A percentile compares a stretch with the other conserved stretches of the same genome.
These are phyloP conservation scores for Exophiala phaeomuriformis DNA, from an alignment of 2,329 filamentous ascomycete species.

Conservation along the genomic window DNA sequence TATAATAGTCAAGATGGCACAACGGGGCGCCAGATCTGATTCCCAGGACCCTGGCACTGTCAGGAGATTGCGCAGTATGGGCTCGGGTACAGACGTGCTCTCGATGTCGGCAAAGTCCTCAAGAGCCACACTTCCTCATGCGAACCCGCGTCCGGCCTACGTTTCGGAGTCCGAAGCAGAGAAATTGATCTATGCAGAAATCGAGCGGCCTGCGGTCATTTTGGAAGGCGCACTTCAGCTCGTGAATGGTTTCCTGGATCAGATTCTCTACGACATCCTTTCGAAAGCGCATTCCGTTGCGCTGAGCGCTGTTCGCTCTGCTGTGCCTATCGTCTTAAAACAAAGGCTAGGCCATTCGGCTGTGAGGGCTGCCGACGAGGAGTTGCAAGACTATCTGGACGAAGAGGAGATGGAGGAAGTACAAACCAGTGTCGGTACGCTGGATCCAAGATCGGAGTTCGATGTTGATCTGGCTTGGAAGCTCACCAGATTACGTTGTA, in stretches of 20 bases:
- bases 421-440: conserved; percentile 47
- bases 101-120: conserved; percentile 23
- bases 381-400: conserved; percentile 79
- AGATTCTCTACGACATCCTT: conserved; percentile 87
- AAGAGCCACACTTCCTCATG: conserved; percentile 16
- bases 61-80: conserved; percentile 22
- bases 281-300: conserved; percentile 69
- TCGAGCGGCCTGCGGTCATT: conserved; percentile 69
- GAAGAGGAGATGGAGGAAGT: conserved; percentile 63
- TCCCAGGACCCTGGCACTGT: conserved; percentile 13
- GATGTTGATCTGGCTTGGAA: conserved; percentile 94
- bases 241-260: conserved; percentile 88
- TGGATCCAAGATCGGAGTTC: conserved; percentile 54
- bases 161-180: conserved; percentile 82
- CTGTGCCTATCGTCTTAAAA: conserved; percentile 80
- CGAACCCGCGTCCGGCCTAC: conserved; percentile 70
- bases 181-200: conserved; percentile 83
- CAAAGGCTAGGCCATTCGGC: conserved; percentile 80
- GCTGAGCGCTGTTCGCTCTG: conserved; percentile 66
- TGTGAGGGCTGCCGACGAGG: conserved; percentile 73
- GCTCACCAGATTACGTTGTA: conserved; percentile 81
- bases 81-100: conserved; percentile 27
- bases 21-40: conserved; percentile 13
- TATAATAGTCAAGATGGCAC: conserved; percentile 3
- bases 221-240: conserved; percentile 65